Conservation (phyloP, 176 grass and related monocot species). For the Phragmites australis region DNA sequence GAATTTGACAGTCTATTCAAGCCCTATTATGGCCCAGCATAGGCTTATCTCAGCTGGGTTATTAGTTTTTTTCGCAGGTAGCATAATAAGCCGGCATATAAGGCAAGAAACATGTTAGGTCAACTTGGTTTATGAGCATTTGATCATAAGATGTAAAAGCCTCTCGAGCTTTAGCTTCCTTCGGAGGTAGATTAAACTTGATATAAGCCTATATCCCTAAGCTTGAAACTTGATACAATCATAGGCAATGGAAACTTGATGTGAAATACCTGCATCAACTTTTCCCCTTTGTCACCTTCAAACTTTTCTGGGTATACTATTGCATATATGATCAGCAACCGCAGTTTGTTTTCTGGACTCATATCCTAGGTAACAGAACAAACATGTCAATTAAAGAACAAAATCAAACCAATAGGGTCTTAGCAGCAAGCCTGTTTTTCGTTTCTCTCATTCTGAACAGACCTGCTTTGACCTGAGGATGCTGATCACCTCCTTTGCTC, state of each 20-base stretch:
- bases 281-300: conserved; percentile 95
- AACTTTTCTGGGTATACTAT: conserved; percentile 88
- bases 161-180: neutral
- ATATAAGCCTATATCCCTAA: neutral
- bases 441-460: conserved; percentile 20
- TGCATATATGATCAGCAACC: conserved; percentile 89
- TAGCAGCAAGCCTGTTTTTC: neutral
- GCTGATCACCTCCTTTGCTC: conserved; percentile 91
- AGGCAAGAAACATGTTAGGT: neutral
- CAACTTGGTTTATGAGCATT: neutral
- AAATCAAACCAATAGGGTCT: conserved; percentile 22
- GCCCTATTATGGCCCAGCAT: neutral
- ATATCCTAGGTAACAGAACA: conserved; percentile 59
- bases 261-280: conserved; percentile 86
- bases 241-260: conserved; percentile 27
- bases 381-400: conserved; percentile 33
- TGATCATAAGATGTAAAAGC: neutral
- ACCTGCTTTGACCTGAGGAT: conserved; percentile 89
- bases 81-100: neutral
- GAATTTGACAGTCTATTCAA: neutral
- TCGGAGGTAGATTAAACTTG: neutral
- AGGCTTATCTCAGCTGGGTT: neutral
- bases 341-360: conserved; percentile 94
- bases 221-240: no score
- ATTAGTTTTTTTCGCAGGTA: neutral